Conservation (phyloP, 1,139 yeast genomes). For the Starmera stellimalicola region DNA sequence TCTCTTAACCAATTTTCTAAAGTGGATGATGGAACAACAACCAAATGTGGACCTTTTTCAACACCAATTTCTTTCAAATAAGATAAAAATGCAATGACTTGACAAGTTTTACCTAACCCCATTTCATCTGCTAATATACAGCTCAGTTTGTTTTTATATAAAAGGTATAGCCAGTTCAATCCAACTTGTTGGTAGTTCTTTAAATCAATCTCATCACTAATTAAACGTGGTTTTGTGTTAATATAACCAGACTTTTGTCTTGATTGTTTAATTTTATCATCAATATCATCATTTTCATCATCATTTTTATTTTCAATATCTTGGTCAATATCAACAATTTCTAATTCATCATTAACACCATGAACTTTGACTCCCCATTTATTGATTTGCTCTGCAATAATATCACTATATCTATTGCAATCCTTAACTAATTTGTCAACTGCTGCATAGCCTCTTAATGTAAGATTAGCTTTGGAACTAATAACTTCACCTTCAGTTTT, state of each 20-base stretch:
- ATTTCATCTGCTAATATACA: slow-evolving; percentile 96
- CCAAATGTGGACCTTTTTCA: slow-evolving; percentile 60
- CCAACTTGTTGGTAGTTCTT: slow-evolving; percentile 95
- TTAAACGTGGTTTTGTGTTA: slow-evolving; percentile 57
- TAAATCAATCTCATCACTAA: slow-evolving; percentile 55
- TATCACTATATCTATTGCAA: slow-evolving; percentile 71
- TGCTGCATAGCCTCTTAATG: slow-evolving; percentile 84
- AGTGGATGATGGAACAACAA: slow-evolving; percentile 94
- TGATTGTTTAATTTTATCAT: slow-evolving; percentile 13
- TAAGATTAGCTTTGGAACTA: slow-evolving; percentile 58
- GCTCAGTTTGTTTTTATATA: slow-evolving; percentile 70
- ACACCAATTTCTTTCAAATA: slow-evolving; percentile 57
- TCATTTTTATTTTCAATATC: slow-evolving; percentile 27
- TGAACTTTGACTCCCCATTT: slow-evolving; percentile 79
- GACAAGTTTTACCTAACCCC: slow-evolving; percentile 97
- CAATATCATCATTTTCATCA: slow-evolving; percentile 27
- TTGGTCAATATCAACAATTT: slow-evolving; percentile 38
- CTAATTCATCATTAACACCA: slow-evolving; percentile 51
- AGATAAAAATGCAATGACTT: slow-evolving; percentile 89
- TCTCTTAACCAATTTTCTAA: slow-evolving; percentile 97
- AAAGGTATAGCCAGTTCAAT: slow-evolving; percentile 78
- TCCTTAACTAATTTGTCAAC: slow-evolving; percentile 81
- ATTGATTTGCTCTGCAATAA: slow-evolving; percentile 62
- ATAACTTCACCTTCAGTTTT: slow-evolving; percentile 70
- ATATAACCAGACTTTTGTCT: slow-evolving; percentile 39